Evolutionary conservation across 176 grass and related monocot species (phyloP).

Genomic region (Juncus effusus): DNA sequence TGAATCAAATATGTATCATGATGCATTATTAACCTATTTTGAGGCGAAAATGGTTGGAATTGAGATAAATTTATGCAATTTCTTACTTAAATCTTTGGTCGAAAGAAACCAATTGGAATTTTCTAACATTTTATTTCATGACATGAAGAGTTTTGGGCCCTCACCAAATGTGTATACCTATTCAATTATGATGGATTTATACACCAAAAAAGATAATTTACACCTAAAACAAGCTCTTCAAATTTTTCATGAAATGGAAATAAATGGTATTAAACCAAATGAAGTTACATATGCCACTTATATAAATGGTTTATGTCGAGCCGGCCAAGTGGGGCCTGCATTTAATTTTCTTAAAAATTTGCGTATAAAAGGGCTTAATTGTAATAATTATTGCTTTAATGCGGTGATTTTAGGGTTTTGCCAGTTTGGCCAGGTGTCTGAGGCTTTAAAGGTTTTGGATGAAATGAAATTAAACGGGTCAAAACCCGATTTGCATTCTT

Average conservation of each 20-base stretch:
- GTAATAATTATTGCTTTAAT: slow-evolving; percentile 57
- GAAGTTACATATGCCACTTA: slow-evolving; percentile 48
- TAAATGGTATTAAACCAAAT: slow-evolving; percentile 37
- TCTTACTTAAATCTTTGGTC: slow-evolving; percentile 58
- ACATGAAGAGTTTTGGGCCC: slow-evolving; percentile 50
- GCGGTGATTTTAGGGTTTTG: slow-evolving; percentile 65
- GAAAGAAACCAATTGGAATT: slow-evolving; percentile 35
- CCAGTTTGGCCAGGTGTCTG: slow-evolving; percentile 30
- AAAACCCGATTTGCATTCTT: slow-evolving; percentile 45
- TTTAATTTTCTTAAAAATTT: slow-evolving; percentile 48
- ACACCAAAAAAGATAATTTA: slow-evolving; percentile 38
- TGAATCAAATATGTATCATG: slow-evolving; percentile 41
- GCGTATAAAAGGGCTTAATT: slow-evolving; percentile 31
- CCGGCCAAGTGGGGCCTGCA: slow-evolving; percentile 33
- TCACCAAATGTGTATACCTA: slow-evolving; percentile 59
- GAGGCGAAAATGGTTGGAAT: slow-evolving; percentile 49
- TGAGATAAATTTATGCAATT: slow-evolving; percentile 50
- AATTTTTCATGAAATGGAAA: slow-evolving; percentile 58
- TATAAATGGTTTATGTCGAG: slow-evolving; percentile 44
- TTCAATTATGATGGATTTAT: slow-evolving; percentile 55
- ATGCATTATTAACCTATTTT: slow-evolving; percentile 45
- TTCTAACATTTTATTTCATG: slow-evolving; percentile 51
- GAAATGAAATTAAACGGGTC: slow-evolving; percentile 37
- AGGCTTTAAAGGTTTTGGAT: slow-evolving; percentile 47
- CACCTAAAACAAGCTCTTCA: slow-evolving; percentile 48